Base-by-base conservation (phyloP, 208 protist species). In the Leishmania turanica region DNA sequence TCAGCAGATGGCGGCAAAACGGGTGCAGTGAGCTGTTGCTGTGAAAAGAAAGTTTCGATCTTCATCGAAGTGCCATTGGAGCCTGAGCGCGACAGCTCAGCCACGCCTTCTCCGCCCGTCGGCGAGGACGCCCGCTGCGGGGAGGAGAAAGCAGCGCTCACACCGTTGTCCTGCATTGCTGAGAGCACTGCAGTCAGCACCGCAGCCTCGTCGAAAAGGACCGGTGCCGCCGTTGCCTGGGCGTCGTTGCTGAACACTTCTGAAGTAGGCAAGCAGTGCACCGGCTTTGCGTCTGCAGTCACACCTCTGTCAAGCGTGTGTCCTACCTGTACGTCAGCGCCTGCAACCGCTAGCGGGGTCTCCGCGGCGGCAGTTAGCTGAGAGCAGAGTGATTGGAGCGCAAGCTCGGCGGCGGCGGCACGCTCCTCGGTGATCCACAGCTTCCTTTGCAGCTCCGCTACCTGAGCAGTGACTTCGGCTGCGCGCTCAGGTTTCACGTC, bases 351-450 rank as follows among this genome's bases (percentile, higher is more conserved):
- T 60, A 34, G 1, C 11, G 24, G 45, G 27, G 7, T 54, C 27
- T 47, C 56, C 0, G 54, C 60, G 27, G 60, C 60, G 24, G 60
- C 15, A 49, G 58, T 37, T 13, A 85, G 77, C 71, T 85, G 75
- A 21, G 70, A 45, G 47, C 82, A 79, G 31, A 86, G 42, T 1
- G 62, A 58, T 21, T 71, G 73, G n/a, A 88, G 74, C 4, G 82
- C 81, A 9, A 74, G 68, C 54, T 84, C 65, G 8, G 86, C 78
- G 17, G 81, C 71, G 0, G 77, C 64, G 0, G 80, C 76, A 8
- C 82, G 66, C 60, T 86, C 82, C 75, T 78, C 79, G 15, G 82
- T 53, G 6, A 9, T 58, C 54, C 74, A 84, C 21, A 42, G 74
- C 77, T 68, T 69, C 73, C 17, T n/a, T 42, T 6, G 85, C 13